A percentile compares a stretch with the other conserved stretches of the same genome.
phyloP scores from a whole-genome alignment of 1,284 basidiomycete species.

The Takashimella koratensis region DNA sequence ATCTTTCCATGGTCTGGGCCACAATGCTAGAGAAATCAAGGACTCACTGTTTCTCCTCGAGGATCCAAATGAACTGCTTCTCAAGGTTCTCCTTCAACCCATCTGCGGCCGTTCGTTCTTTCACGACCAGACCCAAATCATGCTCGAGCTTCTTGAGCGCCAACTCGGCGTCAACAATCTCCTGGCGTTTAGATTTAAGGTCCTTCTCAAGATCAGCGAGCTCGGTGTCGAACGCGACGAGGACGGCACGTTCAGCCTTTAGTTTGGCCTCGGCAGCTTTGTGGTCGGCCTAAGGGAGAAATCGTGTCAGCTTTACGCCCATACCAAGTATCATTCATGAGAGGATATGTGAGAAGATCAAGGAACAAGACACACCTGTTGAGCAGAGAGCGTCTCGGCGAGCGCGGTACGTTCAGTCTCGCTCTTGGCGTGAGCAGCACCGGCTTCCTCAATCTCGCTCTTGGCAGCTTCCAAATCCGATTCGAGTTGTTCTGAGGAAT shows the following conservation, averaged over 20 bases:
- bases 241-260: conserved; percentile 74
- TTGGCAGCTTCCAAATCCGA: conserved; percentile 67
- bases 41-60: conserved; percentile 74
- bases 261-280: conserved; percentile 69
- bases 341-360: no score
- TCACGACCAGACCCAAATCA: conserved; percentile 52
- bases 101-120: conserved; percentile 58
- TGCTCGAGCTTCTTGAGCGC: conserved; percentile 59
- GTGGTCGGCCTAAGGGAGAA: conserved; percentile 54
- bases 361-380: conserved; percentile 51
- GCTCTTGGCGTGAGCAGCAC: conserved; percentile 58
- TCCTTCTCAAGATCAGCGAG: conserved; percentile 73
- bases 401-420: conserved; percentile 37
- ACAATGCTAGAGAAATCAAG: not conserved
- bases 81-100: conserved; percentile 59
- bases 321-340: no score
- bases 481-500: conserved; percentile 69
- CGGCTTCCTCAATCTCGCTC: conserved; percentile 60
- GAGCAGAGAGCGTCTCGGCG: conserved; percentile 61
- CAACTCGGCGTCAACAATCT: conserved; percentile 68
- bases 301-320: not conserved
- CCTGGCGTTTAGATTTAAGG: conserved; percentile 76
- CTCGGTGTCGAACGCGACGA: conserved; percentile 84
- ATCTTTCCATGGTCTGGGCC: not conserved
- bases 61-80: conserved; percentile 83